These are phyloP conservation scores for Xylariales sp. DNA, from an alignment of 2,329 filamentous ascomycete species.

Conservation along the genomic window DNA sequence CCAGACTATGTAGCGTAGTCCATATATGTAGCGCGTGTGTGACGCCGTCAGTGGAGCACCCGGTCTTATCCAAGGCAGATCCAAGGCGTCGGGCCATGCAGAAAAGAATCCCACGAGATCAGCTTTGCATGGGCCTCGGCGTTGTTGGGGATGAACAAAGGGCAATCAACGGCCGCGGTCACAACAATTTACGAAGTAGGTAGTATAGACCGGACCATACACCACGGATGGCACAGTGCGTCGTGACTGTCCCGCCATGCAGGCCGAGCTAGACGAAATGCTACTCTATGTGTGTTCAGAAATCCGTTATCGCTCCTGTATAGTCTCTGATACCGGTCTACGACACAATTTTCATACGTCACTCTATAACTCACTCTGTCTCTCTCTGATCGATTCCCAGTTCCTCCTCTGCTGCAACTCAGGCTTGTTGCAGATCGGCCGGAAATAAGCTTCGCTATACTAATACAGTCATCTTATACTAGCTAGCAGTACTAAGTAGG, in stretches of 20 bases:
- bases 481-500: background rate
- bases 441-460: constrained; percentile 12
- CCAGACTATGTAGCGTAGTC: background rate
- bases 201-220: too few relatives aligned
- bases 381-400: background rate
- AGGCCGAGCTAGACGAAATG: constrained; percentile 3
- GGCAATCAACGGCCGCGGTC: constrained; percentile 11
- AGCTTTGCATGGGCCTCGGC: constrained; percentile 26
- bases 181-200: background rate
- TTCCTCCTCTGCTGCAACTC: background rate
- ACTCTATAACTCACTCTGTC: too few relatives aligned
- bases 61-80: constrained; percentile 4
- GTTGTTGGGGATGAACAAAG: constrained; percentile 14
- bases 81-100: constrained; percentile 14
- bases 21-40: background rate
- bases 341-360: too few relatives aligned
- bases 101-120: constrained; percentile 24
- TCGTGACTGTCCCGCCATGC: background rate
- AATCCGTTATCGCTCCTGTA: background rate
- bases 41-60: background rate
- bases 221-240: background rate
- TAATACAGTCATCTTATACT: constrained; percentile 2
- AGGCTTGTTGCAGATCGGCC: constrained; percentile 1
- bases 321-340: background rate
- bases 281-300: background rate